Base-by-base conservation (phyloP, 106 monocot genomes). In the Dendrobium chrysotoxum region DNA sequence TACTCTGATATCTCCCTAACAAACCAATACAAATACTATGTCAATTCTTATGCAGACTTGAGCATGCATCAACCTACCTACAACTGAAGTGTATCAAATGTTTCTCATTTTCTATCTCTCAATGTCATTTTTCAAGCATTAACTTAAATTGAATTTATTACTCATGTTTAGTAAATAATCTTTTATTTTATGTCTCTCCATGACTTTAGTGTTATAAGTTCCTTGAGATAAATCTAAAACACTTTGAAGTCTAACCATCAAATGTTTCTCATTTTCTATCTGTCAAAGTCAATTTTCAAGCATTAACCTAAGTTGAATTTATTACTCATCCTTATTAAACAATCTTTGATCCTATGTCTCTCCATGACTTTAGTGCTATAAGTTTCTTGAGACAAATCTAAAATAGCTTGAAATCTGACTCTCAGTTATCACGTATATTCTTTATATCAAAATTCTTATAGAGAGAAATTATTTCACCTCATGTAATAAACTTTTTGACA, bases 391-490 rank as follows among this genome's bases (percentile, higher is more conserved):
- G 61, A 58, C 10, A 78, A 39, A n/a, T 5, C 38, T 5, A 78
- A 57, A 18, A 40, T 20, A 20, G 10, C 55, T 38, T 58, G 1
- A 28, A 18, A 31, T 10, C 38, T 58, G 21, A 61, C 57, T 9
- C 1, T 13, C 4, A 50, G 4, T 9, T 30, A 4, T 78, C 57
- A 53, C 55, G 23, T 23, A 61, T 40, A 78, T 61, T 7, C 40
- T 78, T 58, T n/a, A 78, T 12, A 8, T 78, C 55, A 78, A 78
- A 78, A 21, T 78, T 20, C n/a, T 78, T 20, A 61, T 20, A 61
- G 31, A 39, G 20, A 78, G 57, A 61, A 58, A 61, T 17, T 17
- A 15, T 31, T 78, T 78, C 0, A n/a, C 57, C 4, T 58, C 28
- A 35, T 40, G 38, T 23, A 78, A 58, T 57, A 61, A 58, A n/a